Percentiles rank a stretch among this genome's conserved stretches.
Evolutionary conservation across 352 stramenopile genomes (phyloP).

Genomic region (Globisporangium perplexum): DNA sequence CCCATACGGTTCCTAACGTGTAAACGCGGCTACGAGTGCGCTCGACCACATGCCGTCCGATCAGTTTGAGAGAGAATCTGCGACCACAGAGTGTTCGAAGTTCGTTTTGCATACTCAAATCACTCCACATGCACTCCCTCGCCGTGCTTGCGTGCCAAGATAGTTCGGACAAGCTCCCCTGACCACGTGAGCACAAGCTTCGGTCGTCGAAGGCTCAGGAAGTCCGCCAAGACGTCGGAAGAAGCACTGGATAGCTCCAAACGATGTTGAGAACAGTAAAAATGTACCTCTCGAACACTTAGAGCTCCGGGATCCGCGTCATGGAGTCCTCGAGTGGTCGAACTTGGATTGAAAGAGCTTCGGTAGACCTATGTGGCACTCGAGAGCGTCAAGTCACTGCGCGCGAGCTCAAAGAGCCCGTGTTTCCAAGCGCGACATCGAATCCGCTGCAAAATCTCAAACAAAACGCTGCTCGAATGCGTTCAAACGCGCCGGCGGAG

Average conservation of each 20-base stretch:
- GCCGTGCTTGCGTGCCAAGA: background rate
- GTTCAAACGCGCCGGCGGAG: too few species aligned
- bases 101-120: background rate
- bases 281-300: background rate
- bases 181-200: background rate
- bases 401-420: background rate
- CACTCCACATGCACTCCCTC: background rate
- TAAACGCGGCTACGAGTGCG: too few species aligned
- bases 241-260: background rate
- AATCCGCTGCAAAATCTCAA: background rate
- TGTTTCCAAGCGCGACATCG: background rate
- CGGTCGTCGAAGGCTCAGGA: background rate
- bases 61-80: background rate
- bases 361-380: too few species aligned
- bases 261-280: background rate
- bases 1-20: too few species aligned
- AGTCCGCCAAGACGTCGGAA: background rate
- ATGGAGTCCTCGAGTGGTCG: background rate
- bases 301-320: background rate
- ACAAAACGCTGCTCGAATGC: background rate
- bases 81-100: background rate
- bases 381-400: background rate
- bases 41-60: too few species aligned
- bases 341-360: background rate
- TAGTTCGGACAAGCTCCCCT: background rate